A percentile compares a stretch with the other conserved stretches of the same genome.
These are phyloP conservation scores for Cystobasidiaceae sp. DNA, from an alignment of 1,284 basidiomycete species.

Conservation along the genomic window DNA sequence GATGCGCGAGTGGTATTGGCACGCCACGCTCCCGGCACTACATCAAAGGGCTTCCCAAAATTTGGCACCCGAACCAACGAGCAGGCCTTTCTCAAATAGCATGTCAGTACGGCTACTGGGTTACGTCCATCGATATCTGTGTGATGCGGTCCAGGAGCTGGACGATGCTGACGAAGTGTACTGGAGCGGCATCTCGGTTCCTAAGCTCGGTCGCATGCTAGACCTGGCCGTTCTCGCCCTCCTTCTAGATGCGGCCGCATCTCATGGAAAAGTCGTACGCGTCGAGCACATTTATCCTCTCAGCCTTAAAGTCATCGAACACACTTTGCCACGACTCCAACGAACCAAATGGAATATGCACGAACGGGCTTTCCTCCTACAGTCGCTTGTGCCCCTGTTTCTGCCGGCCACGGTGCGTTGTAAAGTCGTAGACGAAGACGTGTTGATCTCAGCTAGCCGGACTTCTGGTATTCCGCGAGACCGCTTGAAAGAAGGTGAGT, in stretches of 20 bases:
- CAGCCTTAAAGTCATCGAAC: not conserved
- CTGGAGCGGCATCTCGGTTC: slow-evolving; percentile 51
- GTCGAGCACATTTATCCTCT: not conserved
- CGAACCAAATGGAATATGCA: slow-evolving; percentile 58
- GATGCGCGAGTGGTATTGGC: slow-evolving; percentile 29
- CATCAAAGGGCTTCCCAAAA: not conserved
- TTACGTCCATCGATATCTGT: slow-evolving; percentile 60
- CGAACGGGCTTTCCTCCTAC: slow-evolving; percentile 56
- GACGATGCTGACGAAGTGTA: slow-evolving; percentile 44
- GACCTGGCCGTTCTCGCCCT: slow-evolving; percentile 64
- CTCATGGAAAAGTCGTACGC: slow-evolving; percentile 56
- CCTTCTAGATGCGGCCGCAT: slow-evolving; percentile 62
- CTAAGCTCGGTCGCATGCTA: slow-evolving; percentile 60
- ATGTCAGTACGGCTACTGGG: slow-evolving; percentile 62
- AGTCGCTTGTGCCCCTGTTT: slow-evolving; percentile 45
- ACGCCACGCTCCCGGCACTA: slow-evolving; percentile 40
- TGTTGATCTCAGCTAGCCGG: not conserved
- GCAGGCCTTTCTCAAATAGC: slow-evolving; percentile 42
- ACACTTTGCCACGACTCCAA: slow-evolving; percentile 48
- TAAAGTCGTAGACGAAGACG: no score
- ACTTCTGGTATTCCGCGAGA: not conserved
- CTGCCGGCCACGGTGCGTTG: no score
- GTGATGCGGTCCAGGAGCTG: slow-evolving; percentile 55
- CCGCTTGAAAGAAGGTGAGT: no score
- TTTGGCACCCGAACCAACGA: no score